phyloP scores from a whole-genome alignment of 208 protist genomes.

The Borovskyia barvae region DNA sequence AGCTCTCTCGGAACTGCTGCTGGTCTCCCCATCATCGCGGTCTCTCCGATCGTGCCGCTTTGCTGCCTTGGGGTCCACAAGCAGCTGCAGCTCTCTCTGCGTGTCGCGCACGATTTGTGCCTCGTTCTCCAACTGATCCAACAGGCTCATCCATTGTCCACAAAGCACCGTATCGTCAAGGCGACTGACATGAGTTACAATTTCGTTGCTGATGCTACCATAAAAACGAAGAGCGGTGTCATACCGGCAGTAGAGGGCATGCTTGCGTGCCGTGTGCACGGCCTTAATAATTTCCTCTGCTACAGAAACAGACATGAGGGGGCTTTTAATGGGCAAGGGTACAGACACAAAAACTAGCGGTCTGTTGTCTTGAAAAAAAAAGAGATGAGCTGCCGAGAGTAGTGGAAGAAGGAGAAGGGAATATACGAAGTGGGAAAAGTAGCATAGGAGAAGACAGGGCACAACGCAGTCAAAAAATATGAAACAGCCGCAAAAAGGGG shows the following conservation, averaged over 20 bases:
- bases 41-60: slow-evolving; percentile 7
- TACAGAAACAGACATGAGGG: slow-evolving; percentile 18
- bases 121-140: slow-evolving; percentile 42
- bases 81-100: slow-evolving; percentile 33
- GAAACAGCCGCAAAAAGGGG: no score
- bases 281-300: slow-evolving; percentile 36
- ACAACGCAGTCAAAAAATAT: no score
- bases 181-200: slow-evolving; percentile 23
- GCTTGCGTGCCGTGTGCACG: slow-evolving; percentile 52
- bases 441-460: no score
- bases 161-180: slow-evolving; percentile 24
- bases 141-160: slow-evolving; percentile 35
- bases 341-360: no score
- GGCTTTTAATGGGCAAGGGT: no score
- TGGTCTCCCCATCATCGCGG: slow-evolving; percentile 7
- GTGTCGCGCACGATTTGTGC: slow-evolving; percentile 27
- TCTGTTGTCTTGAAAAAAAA: no score
- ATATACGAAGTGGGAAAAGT: no score
- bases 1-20: slow-evolving; percentile 2
- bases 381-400: no score
- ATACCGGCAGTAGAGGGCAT: slow-evolving; percentile 69
- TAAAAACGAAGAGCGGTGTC: slow-evolving; percentile 64
- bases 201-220: slow-evolving; percentile 39
- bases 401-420: no score
- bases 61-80: slow-evolving; percentile 9